Evolutionary conservation across 73 alveolate species (phyloP).

Genomic region (Stentor coeruleus): DNA sequence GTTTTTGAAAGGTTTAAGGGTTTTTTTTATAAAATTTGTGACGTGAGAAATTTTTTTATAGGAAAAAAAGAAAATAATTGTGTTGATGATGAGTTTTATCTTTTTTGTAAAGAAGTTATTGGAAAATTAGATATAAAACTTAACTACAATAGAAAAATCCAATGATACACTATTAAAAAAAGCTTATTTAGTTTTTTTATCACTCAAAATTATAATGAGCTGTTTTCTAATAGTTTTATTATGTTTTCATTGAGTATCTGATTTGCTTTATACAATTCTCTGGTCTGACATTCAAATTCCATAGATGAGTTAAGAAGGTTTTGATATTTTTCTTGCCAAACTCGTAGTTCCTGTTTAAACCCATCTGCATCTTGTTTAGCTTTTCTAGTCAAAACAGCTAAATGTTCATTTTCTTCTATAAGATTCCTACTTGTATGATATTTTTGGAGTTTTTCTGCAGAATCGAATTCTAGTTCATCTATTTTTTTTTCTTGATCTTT

Average conservation of each 20-base stretch:
- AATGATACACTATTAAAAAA: too few species aligned
- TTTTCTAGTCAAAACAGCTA: neutral
- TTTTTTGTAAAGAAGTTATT: too few species aligned
- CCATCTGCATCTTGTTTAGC: neutral
- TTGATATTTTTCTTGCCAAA: neutral
- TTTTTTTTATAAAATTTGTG: too few species aligned
- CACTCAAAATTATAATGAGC: too few species aligned
- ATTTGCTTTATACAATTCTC: conserved; percentile 18
- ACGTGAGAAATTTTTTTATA: too few species aligned
- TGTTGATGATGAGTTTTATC: too few species aligned
- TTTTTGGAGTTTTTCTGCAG: conserved; percentile 7
- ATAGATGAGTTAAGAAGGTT: neutral
- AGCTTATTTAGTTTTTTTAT: too few species aligned
- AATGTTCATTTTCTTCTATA: conserved; percentile 18
- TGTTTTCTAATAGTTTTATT: neutral
- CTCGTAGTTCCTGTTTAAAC: neutral
- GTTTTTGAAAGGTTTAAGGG: too few species aligned
- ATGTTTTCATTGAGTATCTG: conserved; percentile 20
- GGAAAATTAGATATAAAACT: too few species aligned
- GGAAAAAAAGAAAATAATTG: too few species aligned
- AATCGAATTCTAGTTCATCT: neutral
- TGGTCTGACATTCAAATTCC: conserved; percentile 9
- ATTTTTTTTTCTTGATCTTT: conserved; percentile 2
- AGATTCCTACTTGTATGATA: neutral
- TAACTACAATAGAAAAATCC: too few species aligned